Conservation (phyloP, 2,329 filamentous ascomycete genomes). For the Mollisiaceae sp. region DNA sequence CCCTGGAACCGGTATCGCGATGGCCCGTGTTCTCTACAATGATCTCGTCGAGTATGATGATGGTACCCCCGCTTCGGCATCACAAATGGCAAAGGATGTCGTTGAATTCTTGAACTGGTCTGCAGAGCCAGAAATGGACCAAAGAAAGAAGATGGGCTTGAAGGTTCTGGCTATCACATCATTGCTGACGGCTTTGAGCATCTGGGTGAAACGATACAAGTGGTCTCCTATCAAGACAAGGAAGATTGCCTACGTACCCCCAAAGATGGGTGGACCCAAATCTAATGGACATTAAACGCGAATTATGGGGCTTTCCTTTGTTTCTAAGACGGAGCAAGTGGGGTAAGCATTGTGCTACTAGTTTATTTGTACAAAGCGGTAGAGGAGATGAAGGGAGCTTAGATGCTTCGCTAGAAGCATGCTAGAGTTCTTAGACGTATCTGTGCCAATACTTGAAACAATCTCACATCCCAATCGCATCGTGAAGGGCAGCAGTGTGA, state of each 20-base stretch:
- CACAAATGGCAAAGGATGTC: constrained; percentile 99
- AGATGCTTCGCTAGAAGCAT: constrained; percentile 36
- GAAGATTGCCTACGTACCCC: constrained; percentile 88
- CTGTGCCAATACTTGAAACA: constrained; percentile 40
- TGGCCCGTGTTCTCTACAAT: constrained; percentile 98
- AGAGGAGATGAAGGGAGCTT: constrained; percentile 23
- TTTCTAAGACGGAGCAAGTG: constrained; percentile 24
- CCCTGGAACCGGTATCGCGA: constrained; percentile 97
- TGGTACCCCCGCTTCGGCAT: constrained; percentile 88
- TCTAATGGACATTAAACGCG: constrained; percentile 33
- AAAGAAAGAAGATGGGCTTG: constrained; percentile 99
- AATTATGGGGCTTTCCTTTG: constrained; percentile 33
- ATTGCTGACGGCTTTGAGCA: constrained; percentile 81
- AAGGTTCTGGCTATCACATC: constrained; percentile 87
- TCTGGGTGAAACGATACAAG: constrained; percentile 99
- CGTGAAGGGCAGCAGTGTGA: not conserved
- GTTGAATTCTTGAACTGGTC: constrained; percentile 99
- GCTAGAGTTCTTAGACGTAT: constrained; percentile 37
- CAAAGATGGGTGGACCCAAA: constrained; percentile 46
- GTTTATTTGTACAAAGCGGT: constrained; percentile 42
- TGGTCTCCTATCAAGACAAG: constrained; percentile 96
- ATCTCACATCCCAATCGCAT: not conserved
- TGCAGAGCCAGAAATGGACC: constrained; percentile 98
- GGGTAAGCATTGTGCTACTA: constrained; percentile 43
- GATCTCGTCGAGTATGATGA: constrained; percentile 98